Evolutionary conservation across 441 rosid species (phyloP).

Genomic region (Pelargonium myrrhifolium): DNA sequence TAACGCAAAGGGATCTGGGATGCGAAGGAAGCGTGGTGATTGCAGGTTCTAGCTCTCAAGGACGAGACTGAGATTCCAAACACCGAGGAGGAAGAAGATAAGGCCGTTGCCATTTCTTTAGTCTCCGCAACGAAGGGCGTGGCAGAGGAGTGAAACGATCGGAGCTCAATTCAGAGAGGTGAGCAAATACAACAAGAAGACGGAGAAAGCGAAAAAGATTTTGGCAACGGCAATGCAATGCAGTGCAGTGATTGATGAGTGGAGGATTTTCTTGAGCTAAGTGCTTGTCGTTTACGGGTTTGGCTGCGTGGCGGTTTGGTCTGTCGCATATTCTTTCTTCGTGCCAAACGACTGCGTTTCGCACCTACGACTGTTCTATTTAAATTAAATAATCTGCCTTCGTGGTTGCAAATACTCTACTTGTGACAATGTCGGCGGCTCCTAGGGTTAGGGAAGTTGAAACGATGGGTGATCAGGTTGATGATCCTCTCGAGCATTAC

Average conservation of each 20-base stretch:
- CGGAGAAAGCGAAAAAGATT: not conserved
- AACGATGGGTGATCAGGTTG: too few species aligned
- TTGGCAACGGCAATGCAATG: not conserved
- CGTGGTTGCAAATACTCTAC: too few species aligned
- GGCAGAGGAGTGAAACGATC: too few species aligned
- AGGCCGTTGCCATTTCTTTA: not conserved
- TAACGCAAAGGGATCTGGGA: constrained; percentile 21
- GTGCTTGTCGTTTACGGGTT: not conserved
- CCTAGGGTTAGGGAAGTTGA: too few species aligned
- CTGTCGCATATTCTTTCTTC: not conserved
- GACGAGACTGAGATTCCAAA: constrained; percentile 28
- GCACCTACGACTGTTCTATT: too few species aligned
- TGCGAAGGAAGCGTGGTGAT: constrained; percentile 13
- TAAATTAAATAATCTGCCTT: too few species aligned
- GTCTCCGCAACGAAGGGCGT: too few species aligned
- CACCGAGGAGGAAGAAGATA: constrained; percentile 21
- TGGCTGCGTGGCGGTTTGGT: not conserved
- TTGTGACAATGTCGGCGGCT: too few species aligned
- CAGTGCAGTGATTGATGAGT: not conserved
- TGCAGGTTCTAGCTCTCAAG: constrained; percentile 12
- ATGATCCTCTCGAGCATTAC: too few species aligned
- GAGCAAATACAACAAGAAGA: not conserved
- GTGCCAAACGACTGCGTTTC: too few species aligned
- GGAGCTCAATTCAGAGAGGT: not conserved
- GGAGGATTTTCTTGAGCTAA: too few species aligned